Base-by-base conservation (phyloP, 371 early-diverging fungal genomes). In the Funneliformis caledonium region DNA sequence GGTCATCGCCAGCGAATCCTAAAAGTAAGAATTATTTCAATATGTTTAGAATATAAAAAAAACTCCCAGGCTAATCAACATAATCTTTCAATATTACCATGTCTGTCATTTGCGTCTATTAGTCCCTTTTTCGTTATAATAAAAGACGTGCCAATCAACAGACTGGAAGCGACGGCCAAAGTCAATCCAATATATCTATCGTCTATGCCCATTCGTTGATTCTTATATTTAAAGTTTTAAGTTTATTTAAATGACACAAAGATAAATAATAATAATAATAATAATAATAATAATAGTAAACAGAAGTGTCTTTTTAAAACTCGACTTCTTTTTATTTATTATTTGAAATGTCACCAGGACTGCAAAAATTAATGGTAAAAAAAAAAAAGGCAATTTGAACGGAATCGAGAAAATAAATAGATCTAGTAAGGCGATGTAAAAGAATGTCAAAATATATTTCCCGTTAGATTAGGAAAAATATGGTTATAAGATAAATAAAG, bases 91-190 rank as follows among this genome's bases (percentile, higher is more conserved):
- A 45, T 64, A 67, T 82, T 82, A 50, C 80, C 76, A 77, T 85
- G 84, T 78, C 85, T 81, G 77, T 85, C 73, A 80, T 88, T 83
- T 12, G 94, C 88, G 84, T 91, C 90, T 73, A 92, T 87, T 37
- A 97, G 88, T 19, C 96, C 97, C 83, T 91, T 93, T 85, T 97
- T 97, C 70, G 96, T 96, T 83, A 97, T 87, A 74, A 96, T 92
- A 81, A 95, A 94, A 47, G 92, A 92, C 62, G 89, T 87, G 52
- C 97, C 97, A 83, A 96, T 96, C 84, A 96, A 90, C 69, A 92
- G 69, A 75, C 93, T 92, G 68, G 96, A 95, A 61, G 90, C 85
- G 80, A 96, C 85, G 82, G 97, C 97, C 43, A 97, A 89, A 37
- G 89, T 88, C 84, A 96, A 90, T 48, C 96, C 96, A 82, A 95